Percentiles rank a stretch among this genome's conserved stretches.
Evolutionary conservation across 495 filamentous ascomycete species (phyloP).

Genomic region (Parathielavia appendiculata): DNA sequence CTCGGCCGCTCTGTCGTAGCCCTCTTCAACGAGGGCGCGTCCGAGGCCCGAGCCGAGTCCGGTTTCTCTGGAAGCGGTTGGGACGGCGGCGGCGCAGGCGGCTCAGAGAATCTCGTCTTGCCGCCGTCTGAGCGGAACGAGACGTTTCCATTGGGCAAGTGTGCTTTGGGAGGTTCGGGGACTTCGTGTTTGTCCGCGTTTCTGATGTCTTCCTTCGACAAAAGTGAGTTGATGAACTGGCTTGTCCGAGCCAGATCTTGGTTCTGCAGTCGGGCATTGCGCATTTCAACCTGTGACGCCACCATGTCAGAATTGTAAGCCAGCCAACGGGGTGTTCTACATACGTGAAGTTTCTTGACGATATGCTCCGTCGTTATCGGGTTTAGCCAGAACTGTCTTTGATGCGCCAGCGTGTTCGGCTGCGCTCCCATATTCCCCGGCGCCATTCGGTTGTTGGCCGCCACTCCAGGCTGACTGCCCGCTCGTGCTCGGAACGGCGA

Average conservation of each 20-base stretch:
- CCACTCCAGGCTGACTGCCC: constrained; percentile 65
- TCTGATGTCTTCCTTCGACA: constrained; percentile 67
- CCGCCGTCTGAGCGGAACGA: constrained; percentile 50
- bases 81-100: constrained; percentile 84
- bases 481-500: constrained; percentile 59
- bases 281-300: constrained; percentile 70
- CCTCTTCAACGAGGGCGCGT: constrained; percentile 59
- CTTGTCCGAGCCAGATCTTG: constrained; percentile 76
- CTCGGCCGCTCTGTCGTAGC: constrained; percentile 70
- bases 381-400: constrained; percentile 65
- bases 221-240: constrained; percentile 69
- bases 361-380: constrained; percentile 91
- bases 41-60: constrained; percentile 55
- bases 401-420: constrained; percentile 39
- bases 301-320: constrained; percentile 1
- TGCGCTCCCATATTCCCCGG: constrained; percentile 57
- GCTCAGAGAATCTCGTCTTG: constrained; percentile 75
- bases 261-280: constrained; percentile 77
- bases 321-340: constrained; percentile 26
- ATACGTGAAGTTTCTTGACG: constrained; percentile 86
- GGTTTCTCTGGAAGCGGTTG: constrained; percentile 89
- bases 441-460: constrained; percentile 52
- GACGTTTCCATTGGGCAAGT: constrained; percentile 38
- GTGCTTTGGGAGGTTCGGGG: constrained; percentile 39
- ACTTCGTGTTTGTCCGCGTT: constrained; percentile 50